Conservation (phyloP, 345 rosid genomes). For the Linum trigynum region DNA sequence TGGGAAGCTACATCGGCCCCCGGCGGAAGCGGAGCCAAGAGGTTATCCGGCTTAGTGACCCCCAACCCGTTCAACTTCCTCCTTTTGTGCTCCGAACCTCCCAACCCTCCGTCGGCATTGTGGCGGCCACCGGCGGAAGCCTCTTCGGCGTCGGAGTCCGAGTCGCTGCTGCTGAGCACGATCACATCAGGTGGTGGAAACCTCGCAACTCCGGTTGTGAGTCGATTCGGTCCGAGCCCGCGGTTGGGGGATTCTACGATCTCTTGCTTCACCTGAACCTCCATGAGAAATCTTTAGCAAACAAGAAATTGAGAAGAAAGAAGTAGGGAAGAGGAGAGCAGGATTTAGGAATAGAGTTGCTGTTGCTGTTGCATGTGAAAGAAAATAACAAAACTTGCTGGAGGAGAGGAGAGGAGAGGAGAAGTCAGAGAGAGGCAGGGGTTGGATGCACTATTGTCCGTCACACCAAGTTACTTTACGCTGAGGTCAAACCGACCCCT, state of each 20-base stretch:
- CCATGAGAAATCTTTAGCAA: constrained; percentile 21
- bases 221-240: background rate
- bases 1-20: constrained; percentile 9
- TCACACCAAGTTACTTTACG: no score
- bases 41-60: constrained; percentile 36
- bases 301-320: background rate
- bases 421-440: no score
- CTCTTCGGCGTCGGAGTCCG: constrained; percentile 36
- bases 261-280: constrained; percentile 39
- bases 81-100: constrained; percentile 13
- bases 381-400: no score
- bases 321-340: background rate
- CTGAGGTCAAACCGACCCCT: no score
- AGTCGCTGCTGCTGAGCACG: constrained; percentile 55
- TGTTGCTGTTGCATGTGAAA: no score
- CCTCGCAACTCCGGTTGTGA: constrained; percentile 7
- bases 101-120: constrained; percentile 10
- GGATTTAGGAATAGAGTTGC: no score
- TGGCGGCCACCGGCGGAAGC: constrained; percentile 6
- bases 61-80: constrained; percentile 26
- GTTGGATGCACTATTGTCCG: no score
- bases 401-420: no score
- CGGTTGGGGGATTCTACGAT: constrained; percentile 12
- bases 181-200: constrained; percentile 22
- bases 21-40: constrained; percentile 35